phyloP scores from a whole-genome alignment of 2,329 filamentous ascomycete genomes.

The Chaetomium olivaceum region DNA sequence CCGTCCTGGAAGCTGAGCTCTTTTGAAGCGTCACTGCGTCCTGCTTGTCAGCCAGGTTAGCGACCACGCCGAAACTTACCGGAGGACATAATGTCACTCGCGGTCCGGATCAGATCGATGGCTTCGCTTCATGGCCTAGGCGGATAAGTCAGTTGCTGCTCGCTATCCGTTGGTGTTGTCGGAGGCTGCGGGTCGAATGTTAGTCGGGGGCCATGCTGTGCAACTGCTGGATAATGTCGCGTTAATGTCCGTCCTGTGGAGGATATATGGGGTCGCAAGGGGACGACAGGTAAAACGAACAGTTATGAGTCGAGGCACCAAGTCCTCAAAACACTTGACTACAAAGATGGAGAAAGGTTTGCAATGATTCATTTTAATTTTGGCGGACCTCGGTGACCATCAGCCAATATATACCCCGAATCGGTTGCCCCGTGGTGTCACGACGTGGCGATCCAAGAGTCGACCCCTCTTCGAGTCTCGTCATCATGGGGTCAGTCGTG shows the following conservation, averaged over 20 bases:
- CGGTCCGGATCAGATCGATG: constrained; percentile 13
- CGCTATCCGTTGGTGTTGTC: neutral
- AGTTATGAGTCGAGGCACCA: neutral
- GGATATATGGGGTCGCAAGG: neutral
- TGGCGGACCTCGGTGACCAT: too few relatives aligned
- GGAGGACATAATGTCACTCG: constrained; percentile 19
- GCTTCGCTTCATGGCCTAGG: constrained; percentile 13
- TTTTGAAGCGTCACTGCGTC: neutral
- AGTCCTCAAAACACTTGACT: neutral
- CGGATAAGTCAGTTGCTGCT: constrained; percentile 12
- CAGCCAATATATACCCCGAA: neutral
- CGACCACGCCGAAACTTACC: constrained; percentile 24
- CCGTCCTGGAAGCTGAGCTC: neutral
- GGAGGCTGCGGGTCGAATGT: constrained; percentile 3
- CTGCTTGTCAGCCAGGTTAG: constrained; percentile 16
- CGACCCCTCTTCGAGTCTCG: constrained; percentile 1
- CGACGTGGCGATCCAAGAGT: neutral
- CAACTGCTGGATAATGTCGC: neutral
- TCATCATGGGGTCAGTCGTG: constrained; percentile 4
- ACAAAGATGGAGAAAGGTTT: neutral
- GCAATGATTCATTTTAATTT: neutral
- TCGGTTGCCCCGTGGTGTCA: neutral
- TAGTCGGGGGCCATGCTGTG: neutral
- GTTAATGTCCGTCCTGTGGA: neutral
- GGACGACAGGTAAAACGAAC: neutral